A percentile compares a stretch with the other conserved stretches of the same genome.
Evolutionary conservation across 169 alveolate genomes (phyloP).

Genomic region (Babesia bovis): DNA sequence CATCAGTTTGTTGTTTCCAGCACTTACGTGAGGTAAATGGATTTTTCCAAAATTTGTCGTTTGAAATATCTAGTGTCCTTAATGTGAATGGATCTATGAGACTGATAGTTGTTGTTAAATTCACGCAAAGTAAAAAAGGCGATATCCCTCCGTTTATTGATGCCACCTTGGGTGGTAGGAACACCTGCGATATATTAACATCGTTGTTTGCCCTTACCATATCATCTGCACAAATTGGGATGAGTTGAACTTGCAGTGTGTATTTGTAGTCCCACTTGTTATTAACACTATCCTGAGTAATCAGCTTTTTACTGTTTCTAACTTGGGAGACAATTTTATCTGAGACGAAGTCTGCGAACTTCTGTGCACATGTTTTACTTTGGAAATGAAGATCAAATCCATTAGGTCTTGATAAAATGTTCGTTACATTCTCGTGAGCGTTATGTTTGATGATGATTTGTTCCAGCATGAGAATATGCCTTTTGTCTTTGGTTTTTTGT

Average conservation of each 20-base stretch:
- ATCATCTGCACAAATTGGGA: constrained; percentile 97
- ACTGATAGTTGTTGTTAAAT: constrained; percentile 56
- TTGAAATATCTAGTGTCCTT: constrained; percentile 58
- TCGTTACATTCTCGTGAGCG: constrained; percentile 89
- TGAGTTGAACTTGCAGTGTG: constrained; percentile 90
- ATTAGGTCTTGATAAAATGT: constrained; percentile 90
- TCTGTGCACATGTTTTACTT: constrained; percentile 90
- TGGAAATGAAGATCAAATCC: constrained; percentile 97
- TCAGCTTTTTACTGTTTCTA: constrained; percentile 86
- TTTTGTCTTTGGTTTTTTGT: constrained; percentile 95
- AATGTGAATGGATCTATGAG: constrained; percentile 65
- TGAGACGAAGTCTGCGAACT: constrained; percentile 92
- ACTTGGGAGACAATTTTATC: constrained; percentile 83
- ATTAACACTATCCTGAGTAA: constrained; percentile 90
- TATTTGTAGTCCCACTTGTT: constrained; percentile 89
- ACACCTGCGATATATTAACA: constrained; percentile 8
- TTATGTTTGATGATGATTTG: constrained; percentile 93
- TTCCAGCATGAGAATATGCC: constrained; percentile 94
- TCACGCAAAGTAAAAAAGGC: constrained; percentile 55
- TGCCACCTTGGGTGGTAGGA: constrained; percentile 60
- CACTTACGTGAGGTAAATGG: constrained; percentile 66
- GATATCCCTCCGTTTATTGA: constrained; percentile 65
- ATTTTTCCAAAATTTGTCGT: constrained; percentile 61
- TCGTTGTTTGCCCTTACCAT: constrained; percentile 71
- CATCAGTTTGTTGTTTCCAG: not conserved